phyloP scores from a whole-genome alignment of 148 eudicot genomes.

The Polygonum maritimum region DNA sequence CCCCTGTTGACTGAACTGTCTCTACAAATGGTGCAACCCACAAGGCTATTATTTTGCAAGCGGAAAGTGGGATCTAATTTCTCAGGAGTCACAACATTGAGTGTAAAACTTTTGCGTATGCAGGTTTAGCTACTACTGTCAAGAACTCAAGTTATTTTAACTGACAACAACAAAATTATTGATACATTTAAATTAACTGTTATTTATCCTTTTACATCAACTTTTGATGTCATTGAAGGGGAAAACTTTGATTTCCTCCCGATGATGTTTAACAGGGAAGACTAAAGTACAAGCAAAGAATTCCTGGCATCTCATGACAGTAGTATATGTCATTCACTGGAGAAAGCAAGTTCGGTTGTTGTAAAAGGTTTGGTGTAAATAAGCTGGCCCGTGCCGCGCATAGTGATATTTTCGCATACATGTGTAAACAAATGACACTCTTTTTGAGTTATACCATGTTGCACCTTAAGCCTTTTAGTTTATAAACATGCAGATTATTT shows the following conservation, averaged over 20 bases:
- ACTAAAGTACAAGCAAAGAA: neutral
- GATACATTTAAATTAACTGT: neutral
- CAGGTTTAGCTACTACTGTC: neutral
- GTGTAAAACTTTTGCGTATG: neutral
- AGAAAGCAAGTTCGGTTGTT: no score
- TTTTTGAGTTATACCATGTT: neutral
- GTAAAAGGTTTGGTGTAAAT: no score
- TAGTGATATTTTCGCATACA: no score
- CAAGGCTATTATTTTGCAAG: no score
- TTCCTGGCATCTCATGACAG: slow-evolving; percentile 3
- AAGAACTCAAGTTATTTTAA: neutral
- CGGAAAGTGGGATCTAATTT: no score
- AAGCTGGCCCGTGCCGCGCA: no score
- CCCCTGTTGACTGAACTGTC: no score
- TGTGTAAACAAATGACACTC: no score
- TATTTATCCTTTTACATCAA: neutral
- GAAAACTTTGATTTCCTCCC: neutral
- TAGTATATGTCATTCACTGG: neutral
- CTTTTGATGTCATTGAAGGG: neutral
- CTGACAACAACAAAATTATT: neutral
- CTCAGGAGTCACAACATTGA: neutral
- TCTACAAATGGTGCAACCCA: no score
- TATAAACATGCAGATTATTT: neutral
- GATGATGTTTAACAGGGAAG: neutral
- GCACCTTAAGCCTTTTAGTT: neutral